These are phyloP conservation scores for Colletotrichum scovillei DNA, from an alignment of 2,329 filamentous ascomycete genomes.

Conservation along the genomic window DNA sequence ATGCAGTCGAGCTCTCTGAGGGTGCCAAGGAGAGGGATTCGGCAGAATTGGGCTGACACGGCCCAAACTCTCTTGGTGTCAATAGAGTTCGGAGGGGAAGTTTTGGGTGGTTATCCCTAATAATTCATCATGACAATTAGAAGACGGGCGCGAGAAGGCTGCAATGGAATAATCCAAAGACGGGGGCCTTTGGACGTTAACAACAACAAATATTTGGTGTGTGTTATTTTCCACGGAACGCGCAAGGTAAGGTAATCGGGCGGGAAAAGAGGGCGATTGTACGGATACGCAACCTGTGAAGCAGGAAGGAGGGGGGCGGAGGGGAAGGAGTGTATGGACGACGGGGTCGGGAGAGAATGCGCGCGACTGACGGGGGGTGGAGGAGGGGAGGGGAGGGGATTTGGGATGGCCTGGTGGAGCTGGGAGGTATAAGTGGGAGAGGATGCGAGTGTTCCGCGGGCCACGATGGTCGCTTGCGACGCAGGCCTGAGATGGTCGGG, in stretches of 20 bases:
- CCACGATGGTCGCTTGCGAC: conserved; percentile 19
- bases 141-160: neutral
- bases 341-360: neutral
- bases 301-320: neutral
- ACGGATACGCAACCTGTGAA: neutral
- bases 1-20: conserved; percentile 16
- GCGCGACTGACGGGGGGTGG: neutral
- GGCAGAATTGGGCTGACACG: conserved; percentile 35
- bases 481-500: neutral
- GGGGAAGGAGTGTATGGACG: conserved; percentile 14
- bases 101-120: conserved; percentile 1
- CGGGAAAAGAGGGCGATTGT: conserved; percentile 4
- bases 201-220: neutral
- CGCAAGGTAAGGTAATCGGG: neutral
- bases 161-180: neutral
- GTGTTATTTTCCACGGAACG: neutral
- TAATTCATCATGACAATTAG: conserved; percentile 16
- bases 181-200: neutral
- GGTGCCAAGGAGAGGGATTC: conserved; percentile 25
- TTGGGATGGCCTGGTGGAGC: conserved; percentile 5
- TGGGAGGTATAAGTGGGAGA: neutral
- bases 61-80: conserved; percentile 34
- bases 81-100: conserved; percentile 20
- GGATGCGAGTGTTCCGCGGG: conserved; percentile 25
- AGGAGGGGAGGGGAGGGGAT: neutral